A percentile compares a stretch with the other conserved stretches of the same genome.
phyloP scores from a whole-genome alignment of 2,329 filamentous ascomycete genomes.

The Fusarium sp. region DNA sequence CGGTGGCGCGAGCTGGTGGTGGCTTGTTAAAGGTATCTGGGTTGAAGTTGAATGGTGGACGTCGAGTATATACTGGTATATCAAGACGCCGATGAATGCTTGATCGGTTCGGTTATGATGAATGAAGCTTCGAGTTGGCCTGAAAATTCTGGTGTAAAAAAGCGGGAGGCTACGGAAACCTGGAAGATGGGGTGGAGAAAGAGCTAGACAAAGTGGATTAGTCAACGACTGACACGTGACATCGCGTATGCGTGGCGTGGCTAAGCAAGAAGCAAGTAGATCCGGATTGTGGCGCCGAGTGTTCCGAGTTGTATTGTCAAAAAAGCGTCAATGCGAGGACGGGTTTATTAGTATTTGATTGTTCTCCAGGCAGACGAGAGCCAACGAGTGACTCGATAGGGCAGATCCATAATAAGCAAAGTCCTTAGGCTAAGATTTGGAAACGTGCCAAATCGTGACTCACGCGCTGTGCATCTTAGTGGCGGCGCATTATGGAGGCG shows the following conservation, averaged over 20 bases:
- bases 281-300: slow-evolving; percentile 40
- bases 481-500: slow-evolving; percentile 42
- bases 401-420: slow-evolving; percentile 25
- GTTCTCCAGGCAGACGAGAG: slow-evolving; percentile 41
- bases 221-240: slow-evolving; percentile 50
- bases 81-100: slow-evolving; percentile 26
- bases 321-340: slow-evolving; percentile 23
- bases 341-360: slow-evolving; percentile 46
- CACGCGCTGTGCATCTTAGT: slow-evolving; percentile 39
- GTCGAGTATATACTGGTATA: slow-evolving; percentile 12
- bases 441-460: slow-evolving; percentile 40
- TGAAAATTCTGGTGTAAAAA: slow-evolving; percentile 54
- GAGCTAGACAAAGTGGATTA: slow-evolving; percentile 47
- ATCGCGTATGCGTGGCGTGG: slow-evolving; percentile 42
- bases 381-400: slow-evolving; percentile 42
- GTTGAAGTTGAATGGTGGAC: not conserved
- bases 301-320: slow-evolving; percentile 34
- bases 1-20: not conserved
- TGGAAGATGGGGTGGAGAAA: slow-evolving; percentile 32
- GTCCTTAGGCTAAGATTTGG: slow-evolving; percentile 34
- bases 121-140: slow-evolving; percentile 45
- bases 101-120: slow-evolving; percentile 34
- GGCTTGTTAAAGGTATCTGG: not conserved
- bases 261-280: slow-evolving; percentile 23
- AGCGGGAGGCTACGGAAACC: slow-evolving; percentile 45